Evolutionary conservation across 179 eudicot genomes (phyloP).

Genomic region (Gypsophila paniculata): DNA sequence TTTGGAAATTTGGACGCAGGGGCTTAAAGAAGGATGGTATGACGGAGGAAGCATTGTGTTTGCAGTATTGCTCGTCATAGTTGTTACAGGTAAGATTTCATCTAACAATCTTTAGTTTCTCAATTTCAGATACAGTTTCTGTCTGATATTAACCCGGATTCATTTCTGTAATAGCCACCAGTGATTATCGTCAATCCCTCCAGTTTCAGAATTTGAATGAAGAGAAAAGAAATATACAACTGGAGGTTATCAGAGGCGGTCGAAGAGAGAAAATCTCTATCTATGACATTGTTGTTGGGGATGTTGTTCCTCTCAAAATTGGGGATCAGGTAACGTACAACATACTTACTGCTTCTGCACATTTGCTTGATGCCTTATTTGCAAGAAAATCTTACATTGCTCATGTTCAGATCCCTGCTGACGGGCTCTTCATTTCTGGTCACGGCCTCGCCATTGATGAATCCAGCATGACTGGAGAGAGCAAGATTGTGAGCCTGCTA

Average conservation of each 20-base stretch:
- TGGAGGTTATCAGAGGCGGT: constrained; percentile 64
- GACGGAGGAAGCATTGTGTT: constrained; percentile 91
- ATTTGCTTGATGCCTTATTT: constrained; percentile 11
- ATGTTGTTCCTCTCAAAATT: constrained; percentile 78
- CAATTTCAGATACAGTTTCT: neutral
- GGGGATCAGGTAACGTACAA: constrained; percentile 68
- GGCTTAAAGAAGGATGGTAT: constrained; percentile 78
- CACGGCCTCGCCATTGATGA: constrained; percentile 85
- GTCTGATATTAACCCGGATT: constrained; percentile 3
- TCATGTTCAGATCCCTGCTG: constrained; percentile 67
- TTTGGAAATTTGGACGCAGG: constrained; percentile 35
- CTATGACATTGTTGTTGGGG: constrained; percentile 81
- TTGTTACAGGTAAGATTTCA: constrained; percentile 57
- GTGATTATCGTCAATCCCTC: constrained; percentile 87
- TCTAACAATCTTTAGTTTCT: neutral
- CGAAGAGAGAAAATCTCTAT: constrained; percentile 81
- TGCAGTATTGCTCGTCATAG: constrained; percentile 81
- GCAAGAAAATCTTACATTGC: constrained; percentile 5
- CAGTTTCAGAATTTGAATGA: constrained; percentile 81
- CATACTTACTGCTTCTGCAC: constrained; percentile 6
- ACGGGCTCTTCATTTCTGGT: constrained; percentile 67
- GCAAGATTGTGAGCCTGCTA: constrained; percentile 73
- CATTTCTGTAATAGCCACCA: constrained; percentile 43
- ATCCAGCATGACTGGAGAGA: constrained; percentile 98
- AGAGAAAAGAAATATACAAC: constrained; percentile 14